A percentile compares a stretch with the other conserved stretches of the same genome.
Evolutionary conservation across 192 early-diverging fungal genomes (phyloP).

Genomic region (Chytriomyces confervae): DNA sequence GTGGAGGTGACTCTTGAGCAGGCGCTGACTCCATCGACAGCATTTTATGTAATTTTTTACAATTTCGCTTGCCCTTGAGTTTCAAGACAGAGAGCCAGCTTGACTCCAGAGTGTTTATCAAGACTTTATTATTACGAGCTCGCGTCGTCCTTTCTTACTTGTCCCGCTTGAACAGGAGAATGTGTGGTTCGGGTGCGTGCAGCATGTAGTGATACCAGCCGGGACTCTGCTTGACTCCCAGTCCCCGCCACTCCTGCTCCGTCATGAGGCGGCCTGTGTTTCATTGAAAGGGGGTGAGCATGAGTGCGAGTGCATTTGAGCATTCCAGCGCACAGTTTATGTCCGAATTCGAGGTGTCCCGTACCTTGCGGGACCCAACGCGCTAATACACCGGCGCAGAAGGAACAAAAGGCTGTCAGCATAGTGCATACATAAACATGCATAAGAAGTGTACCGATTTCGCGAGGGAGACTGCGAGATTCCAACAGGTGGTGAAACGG

Average conservation of each 20-base stretch:
- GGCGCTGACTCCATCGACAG: background rate
- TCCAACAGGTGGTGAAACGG: background rate
- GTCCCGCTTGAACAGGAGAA: constrained; percentile 43
- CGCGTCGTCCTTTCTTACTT: constrained; percentile 21
- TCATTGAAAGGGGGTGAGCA: constrained; percentile 3
- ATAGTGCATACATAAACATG: no score
- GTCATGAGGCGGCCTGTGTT: constrained; percentile 35
- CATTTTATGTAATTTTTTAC: background rate
- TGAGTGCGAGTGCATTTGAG: no score
- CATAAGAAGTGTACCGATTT: constrained; percentile 35
- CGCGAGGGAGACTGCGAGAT: constrained; percentile 34
- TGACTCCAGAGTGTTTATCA: background rate
- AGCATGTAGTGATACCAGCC: constrained; percentile 46
- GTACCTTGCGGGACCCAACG: constrained; percentile 39
- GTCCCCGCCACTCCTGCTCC: constrained; percentile 36
- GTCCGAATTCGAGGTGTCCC: background rate
- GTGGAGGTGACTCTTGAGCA: background rate
- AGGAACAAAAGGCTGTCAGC: no score
- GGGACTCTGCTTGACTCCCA: constrained; percentile 41
- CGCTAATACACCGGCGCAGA: constrained; percentile 1
- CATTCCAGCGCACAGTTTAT: no score
- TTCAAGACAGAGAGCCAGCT: background rate
- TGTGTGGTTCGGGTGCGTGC: constrained; percentile 44
- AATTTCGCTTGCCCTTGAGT: background rate
- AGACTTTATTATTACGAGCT: background rate